phyloP scores from a whole-genome alignment of 345 rosid species.

The Psidium friedrichsthalianum region DNA sequence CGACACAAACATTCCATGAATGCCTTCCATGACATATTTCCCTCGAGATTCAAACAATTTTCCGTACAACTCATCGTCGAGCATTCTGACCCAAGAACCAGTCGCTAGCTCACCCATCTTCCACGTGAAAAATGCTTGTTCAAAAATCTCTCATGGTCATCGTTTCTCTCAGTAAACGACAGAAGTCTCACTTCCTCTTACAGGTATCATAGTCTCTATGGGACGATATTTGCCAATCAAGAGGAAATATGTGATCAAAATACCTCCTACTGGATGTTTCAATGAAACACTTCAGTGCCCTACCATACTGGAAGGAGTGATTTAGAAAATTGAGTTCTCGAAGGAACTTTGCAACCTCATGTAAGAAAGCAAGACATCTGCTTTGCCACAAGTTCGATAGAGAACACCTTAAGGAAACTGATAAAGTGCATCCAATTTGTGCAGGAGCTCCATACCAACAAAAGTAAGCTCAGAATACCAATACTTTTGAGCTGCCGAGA shows the following conservation, averaged over 20 bases:
- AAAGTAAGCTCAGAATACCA: conserved; percentile 25
- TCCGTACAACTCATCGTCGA: background rate
- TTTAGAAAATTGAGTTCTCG: background rate
- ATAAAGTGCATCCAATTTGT: conserved; percentile 12
- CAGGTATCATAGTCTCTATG: conserved; percentile 11
- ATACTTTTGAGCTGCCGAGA: conserved; percentile 13
- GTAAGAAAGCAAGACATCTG: conserved; percentile 8
- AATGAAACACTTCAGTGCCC: background rate
- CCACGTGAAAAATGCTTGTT: conserved; percentile 11
- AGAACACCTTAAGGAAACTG: background rate
- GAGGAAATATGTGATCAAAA: conserved; percentile 21
- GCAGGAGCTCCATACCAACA: conserved; percentile 24
- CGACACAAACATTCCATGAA: conserved; percentile 8
- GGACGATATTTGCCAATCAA: conserved; percentile 21
- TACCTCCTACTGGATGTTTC: conserved; percentile 1
- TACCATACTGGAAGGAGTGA: background rate
- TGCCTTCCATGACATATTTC: conserved; percentile 15
- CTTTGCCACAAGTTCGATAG: conserved; percentile 7
- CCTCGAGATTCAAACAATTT: background rate
- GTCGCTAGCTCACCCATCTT: conserved; percentile 20
- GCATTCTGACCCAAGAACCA: conserved; percentile 30
- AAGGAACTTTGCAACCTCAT: conserved; percentile 22
- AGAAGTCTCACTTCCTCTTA: conserved; percentile 16
- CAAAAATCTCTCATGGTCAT: background rate
- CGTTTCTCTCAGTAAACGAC: conserved; percentile 8